A percentile compares a stretch with the other conserved stretches of the same genome.
phyloP scores from a whole-genome alignment of 1,139 yeast species.

The Citeromyces hawaiiensis region DNA sequence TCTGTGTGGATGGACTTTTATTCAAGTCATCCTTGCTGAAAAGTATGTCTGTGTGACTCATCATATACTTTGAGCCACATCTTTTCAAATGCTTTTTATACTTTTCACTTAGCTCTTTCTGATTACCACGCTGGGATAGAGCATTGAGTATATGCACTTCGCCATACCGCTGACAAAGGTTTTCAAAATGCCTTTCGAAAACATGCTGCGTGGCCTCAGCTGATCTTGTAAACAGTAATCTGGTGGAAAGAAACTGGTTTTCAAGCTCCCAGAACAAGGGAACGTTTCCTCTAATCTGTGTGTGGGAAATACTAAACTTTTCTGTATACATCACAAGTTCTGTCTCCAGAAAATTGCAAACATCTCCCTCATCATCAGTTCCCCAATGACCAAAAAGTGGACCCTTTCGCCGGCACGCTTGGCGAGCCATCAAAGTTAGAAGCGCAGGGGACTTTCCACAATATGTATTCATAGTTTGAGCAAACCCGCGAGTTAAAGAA shows the following conservation, averaged over 20 bases:
- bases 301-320: conserved; percentile 39
- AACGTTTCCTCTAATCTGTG: conserved; percentile 52
- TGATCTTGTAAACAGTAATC: conserved; percentile 40
- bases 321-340: conserved; percentile 48
- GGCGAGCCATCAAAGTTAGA: conserved; percentile 54
- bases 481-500: conserved; percentile 54
- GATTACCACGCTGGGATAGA: conserved; percentile 22
- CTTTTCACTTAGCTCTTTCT: conserved; percentile 23
- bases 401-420: conserved; percentile 46
- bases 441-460: conserved; percentile 23
- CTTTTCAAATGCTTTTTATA: conserved; percentile 12
- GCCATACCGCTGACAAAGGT: conserved; percentile 43
- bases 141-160: conserved; percentile 50
- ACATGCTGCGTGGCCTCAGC: conserved; percentile 56
- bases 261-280: conserved; percentile 55
- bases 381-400: conserved; percentile 58
- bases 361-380: conserved; percentile 59
- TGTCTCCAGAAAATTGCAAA: conserved; percentile 53
- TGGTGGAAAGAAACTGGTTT: conserved; percentile 35
- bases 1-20: conserved; percentile 21
- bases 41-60: conserved; percentile 19
- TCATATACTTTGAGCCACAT: conserved; percentile 2
- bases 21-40: conserved; percentile 17
- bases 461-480: conserved; percentile 35
- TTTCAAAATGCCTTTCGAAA: conserved; percentile 50